Conservation (phyloP, 805 yeast species). For the Ogataea angusta region DNA sequence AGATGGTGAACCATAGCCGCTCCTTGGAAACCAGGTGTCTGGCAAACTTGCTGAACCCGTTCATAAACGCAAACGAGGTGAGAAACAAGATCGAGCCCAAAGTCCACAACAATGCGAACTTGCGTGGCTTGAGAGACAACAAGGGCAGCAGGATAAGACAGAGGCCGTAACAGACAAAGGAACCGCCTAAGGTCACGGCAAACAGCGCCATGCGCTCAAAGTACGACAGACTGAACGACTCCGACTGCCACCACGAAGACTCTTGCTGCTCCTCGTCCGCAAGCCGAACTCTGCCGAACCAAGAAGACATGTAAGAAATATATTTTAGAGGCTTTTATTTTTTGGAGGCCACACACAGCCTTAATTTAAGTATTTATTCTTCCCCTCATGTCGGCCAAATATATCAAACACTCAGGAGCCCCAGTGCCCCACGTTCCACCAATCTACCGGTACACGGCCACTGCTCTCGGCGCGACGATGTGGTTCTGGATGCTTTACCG, state of each 20-base stretch:
- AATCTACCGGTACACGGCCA: constrained; percentile 56
- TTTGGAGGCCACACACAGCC: constrained; percentile 1
- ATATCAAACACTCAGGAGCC: constrained; percentile 52
- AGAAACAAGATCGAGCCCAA: constrained; percentile 81
- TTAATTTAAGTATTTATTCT: not conserved
- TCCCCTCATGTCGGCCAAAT: constrained; percentile 20
- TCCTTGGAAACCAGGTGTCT: constrained; percentile 66
- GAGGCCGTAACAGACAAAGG: constrained; percentile 69
- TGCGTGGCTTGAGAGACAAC: constrained; percentile 76
- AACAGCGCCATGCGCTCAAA: constrained; percentile 77
- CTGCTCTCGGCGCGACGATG: constrained; percentile 77
- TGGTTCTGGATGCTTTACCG: constrained; percentile 88
- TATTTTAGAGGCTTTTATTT: not conserved
- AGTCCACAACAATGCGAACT: constrained; percentile 83
- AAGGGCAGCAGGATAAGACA: constrained; percentile 81
- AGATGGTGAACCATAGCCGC: constrained; percentile 68
- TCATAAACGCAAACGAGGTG: constrained; percentile 78
- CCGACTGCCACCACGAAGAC: constrained; percentile 8
- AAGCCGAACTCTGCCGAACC: constrained; percentile 4
- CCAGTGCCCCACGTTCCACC: constrained; percentile 65
- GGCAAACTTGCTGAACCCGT: constrained; percentile 75
- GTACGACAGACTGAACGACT: constrained; percentile 51
- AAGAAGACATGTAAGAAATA: constrained; percentile 3
- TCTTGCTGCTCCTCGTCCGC: constrained; percentile 6
- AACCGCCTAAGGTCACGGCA: constrained; percentile 66